phyloP scores from a whole-genome alignment of 805 yeast genomes.

The Ascoidea rubescens region DNA sequence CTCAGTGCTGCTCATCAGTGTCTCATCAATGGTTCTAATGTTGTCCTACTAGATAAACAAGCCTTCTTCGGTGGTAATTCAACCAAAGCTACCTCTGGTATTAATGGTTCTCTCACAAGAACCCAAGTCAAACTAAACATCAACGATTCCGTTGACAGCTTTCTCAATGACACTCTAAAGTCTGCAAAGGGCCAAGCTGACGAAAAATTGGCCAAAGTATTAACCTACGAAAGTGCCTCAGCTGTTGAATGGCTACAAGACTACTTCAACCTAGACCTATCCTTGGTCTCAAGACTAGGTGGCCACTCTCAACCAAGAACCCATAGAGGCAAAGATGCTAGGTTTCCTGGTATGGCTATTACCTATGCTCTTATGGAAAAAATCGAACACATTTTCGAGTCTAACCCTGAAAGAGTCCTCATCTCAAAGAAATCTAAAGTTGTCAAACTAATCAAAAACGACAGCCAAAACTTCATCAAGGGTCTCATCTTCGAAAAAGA shows the following conservation, averaged over 20 bases:
- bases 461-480: conserved; percentile 8
- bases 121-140: conserved; percentile 39
- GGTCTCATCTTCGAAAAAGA: conserved; percentile 8
- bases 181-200: conserved; percentile 54
- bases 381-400: conserved; percentile 29
- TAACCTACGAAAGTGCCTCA: conserved; percentile 45
- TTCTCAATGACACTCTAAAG: conserved; percentile 50
- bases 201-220: conserved; percentile 39
- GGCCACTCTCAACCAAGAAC: conserved; percentile 77
- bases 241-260: conserved; percentile 68
- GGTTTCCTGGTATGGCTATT: conserved; percentile 55
- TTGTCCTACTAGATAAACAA: conserved; percentile 42
- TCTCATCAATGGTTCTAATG: conserved; percentile 36
- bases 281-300: conserved; percentile 62
- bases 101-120: conserved; percentile 57
- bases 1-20: conserved; percentile 48
- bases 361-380: conserved; percentile 38
- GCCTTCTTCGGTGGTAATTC: conserved; percentile 51
- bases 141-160: conserved; percentile 42
- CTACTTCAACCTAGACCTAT: conserved; percentile 44
- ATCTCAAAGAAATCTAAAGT: conserved; percentile 28
- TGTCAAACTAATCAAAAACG: conserved; percentile 25
- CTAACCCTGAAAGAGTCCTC: conserved; percentile 27
- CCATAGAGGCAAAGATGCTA: conserved; percentile 59
- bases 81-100: conserved; percentile 55